Percentiles rank a stretch among this genome's conserved stretches.
These are phyloP conservation scores for Dryadomyces quercivorus DNA, from an alignment of 2,329 filamentous ascomycete species.

Conservation along the genomic window DNA sequence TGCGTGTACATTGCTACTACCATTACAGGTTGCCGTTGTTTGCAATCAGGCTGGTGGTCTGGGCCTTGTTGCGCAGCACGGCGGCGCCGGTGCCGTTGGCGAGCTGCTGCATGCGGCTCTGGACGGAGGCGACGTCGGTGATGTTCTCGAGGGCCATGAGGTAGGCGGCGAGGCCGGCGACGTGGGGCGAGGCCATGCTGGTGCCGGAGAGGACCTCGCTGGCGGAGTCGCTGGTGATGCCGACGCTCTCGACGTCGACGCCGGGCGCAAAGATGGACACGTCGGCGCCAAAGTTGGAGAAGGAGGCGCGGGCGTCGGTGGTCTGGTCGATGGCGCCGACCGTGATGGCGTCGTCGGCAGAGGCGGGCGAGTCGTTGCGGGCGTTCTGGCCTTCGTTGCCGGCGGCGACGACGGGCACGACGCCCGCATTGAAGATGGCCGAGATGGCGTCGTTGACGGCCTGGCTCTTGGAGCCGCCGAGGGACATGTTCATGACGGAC, in stretches of 20 bases:
- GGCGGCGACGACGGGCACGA: slow-evolving; percentile 47
- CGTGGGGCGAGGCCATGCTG: slow-evolving; percentile 14
- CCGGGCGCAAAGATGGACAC: slow-evolving; percentile 47
- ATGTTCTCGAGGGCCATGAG: slow-evolving; percentile 20
- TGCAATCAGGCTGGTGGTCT: slow-evolving; percentile 41
- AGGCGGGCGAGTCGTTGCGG: slow-evolving; percentile 38
- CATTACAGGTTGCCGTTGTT: slow-evolving; percentile 36
- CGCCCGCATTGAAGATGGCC: slow-evolving; percentile 32
- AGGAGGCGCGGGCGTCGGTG: slow-evolving; percentile 34
- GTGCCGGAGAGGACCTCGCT: slow-evolving; percentile 18
- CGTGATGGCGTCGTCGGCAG: slow-evolving; percentile 42
- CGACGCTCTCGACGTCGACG: slow-evolving; percentile 38
- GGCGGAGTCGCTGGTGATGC: slow-evolving; percentile 34
- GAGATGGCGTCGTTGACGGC: slow-evolving; percentile 42
- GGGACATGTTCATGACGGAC: slow-evolving; percentile 52
- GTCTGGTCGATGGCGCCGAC: slow-evolving; percentile 45
- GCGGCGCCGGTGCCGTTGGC: slow-evolving; percentile 31
- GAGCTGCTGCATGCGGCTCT: slow-evolving; percentile 60
- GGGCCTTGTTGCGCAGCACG: slow-evolving; percentile 28
- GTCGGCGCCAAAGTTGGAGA: slow-evolving; percentile 44
- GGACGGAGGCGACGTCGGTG: slow-evolving; percentile 22
- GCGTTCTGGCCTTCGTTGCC: slow-evolving; percentile 46
- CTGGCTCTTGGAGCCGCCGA: slow-evolving; percentile 35
- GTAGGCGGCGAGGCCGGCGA: slow-evolving; percentile 14
- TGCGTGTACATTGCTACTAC: too few species aligned